Evolutionary conservation across 1,284 basidiomycete genomes (phyloP).

Genomic region (Xerocomus nothofagi): DNA sequence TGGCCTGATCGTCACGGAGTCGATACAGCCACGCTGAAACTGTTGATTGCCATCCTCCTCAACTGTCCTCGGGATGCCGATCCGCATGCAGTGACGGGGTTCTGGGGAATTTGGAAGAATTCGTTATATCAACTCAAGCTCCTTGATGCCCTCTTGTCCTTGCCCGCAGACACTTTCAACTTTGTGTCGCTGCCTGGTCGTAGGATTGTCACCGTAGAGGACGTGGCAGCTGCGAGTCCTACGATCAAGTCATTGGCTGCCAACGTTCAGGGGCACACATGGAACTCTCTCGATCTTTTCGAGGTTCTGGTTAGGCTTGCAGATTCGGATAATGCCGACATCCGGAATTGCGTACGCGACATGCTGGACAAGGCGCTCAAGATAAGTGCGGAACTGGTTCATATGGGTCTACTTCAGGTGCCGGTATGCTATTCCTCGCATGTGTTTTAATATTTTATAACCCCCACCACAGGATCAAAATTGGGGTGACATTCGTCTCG

Average conservation of each 20-base stretch:
- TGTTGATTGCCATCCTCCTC: constrained; percentile 76
- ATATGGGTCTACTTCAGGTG: constrained; percentile 91
- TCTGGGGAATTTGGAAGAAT: constrained; percentile 85
- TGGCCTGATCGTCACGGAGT: constrained; percentile 75
- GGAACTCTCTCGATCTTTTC: constrained; percentile 93
- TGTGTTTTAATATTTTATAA: constrained; percentile 3
- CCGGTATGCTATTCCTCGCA: constrained; percentile 49
- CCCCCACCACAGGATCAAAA: constrained; percentile 57
- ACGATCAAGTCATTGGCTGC: constrained; percentile 84
- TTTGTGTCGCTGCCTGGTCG: constrained; percentile 83
- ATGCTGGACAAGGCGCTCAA: constrained; percentile 92
- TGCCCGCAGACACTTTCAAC: constrained; percentile 89
- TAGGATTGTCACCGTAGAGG: constrained; percentile 82
- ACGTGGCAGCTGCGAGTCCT: constrained; percentile 80
- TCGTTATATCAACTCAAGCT: constrained; percentile 84
- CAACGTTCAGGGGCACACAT: constrained; percentile 86
- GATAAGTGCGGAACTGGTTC: constrained; percentile 91
- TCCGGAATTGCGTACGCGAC: constrained; percentile 76
- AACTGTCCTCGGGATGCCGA: constrained; percentile 70
- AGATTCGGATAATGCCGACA: constrained; percentile 69
- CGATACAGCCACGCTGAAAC: constrained; percentile 79
- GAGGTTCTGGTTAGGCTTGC: constrained; percentile 82
- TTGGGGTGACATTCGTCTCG: constrained; percentile 85
- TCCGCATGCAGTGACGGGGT: constrained; percentile 75
- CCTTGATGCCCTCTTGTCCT: constrained; percentile 82